These are phyloP conservation scores for Ambrosia hybrid DNA, from an alignment of 140 eudicot species.

Conservation along the genomic window DNA sequence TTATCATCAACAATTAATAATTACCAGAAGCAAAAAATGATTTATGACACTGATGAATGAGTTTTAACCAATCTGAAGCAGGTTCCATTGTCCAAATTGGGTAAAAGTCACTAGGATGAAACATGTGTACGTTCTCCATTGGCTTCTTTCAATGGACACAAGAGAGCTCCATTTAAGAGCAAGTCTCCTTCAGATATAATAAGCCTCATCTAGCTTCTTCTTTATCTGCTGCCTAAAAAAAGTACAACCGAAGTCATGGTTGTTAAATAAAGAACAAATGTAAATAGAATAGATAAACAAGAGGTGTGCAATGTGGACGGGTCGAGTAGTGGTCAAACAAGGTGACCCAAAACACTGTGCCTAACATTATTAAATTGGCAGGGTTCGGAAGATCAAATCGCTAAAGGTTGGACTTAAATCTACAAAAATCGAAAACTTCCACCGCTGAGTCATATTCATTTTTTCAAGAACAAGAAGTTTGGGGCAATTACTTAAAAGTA, in stretches of 20 bases:
- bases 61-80: conserved; percentile 65
- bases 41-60: conserved; percentile 31
- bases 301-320: neutral
- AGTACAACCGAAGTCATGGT: neutral
- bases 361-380: too few species aligned
- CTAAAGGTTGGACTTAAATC: too few species aligned
- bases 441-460: too few species aligned
- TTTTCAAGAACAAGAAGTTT: too few species aligned
- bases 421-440: too few species aligned
- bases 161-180: conserved; percentile 24
- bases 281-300: neutral
- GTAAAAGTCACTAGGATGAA: conserved; percentile 77
- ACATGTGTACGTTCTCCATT: conserved; percentile 41
- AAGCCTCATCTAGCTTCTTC: conserved; percentile 55
- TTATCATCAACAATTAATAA: neutral
- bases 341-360: too few species aligned
- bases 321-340: neutral
- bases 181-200: conserved; percentile 82
- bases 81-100: conserved; percentile 71
- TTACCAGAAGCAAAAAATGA: neutral
- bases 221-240: conserved; percentile 75
- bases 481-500: too few species aligned
- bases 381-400: too few species aligned
- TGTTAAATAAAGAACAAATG: neutral
- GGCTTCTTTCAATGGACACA: conserved; percentile 21